Conservation (phyloP, 441 rosid species). For the Mallotus repandus region DNA sequence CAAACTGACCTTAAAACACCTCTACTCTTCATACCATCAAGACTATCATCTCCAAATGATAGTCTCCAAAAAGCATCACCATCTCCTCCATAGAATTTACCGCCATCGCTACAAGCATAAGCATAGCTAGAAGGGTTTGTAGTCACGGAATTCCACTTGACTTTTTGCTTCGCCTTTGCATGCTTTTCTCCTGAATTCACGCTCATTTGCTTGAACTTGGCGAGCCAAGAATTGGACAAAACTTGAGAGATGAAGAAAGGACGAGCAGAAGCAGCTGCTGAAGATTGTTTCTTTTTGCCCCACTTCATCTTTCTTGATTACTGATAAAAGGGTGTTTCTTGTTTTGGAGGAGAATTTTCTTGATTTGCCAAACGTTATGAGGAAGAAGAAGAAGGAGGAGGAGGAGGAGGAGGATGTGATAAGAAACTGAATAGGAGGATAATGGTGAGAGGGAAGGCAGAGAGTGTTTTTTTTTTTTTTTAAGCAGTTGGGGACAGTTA, state of each 20-base stretch:
- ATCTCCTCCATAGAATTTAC: constrained; percentile 41
- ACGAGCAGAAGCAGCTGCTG: constrained; percentile 22
- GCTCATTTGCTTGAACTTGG: constrained; percentile 60
- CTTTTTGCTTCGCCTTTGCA: constrained; percentile 35
- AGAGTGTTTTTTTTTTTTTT: neutral
- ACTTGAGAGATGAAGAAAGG: constrained; percentile 58
- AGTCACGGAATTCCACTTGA: constrained; percentile 29
- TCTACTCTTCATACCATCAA: constrained; percentile 26
- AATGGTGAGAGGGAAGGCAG: constrained; percentile 19
- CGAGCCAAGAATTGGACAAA: constrained; percentile 53
- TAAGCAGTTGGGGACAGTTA: constrained; percentile 48
- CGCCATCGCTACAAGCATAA: constrained; percentile 26
- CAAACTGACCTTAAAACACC: constrained; percentile 26
- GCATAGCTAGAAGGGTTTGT: constrained; percentile 25
- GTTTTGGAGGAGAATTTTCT: neutral
- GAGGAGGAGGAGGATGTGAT: constrained; percentile 10
- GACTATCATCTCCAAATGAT: constrained; percentile 42
- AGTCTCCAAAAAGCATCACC: constrained; percentile 57
- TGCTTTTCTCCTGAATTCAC: constrained; percentile 36
- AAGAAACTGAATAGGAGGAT: constrained; percentile 25
- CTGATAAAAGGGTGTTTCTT: neutral
- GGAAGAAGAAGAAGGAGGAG: constrained; percentile 3
- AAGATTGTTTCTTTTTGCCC: constrained; percentile 55
- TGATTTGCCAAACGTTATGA: constrained; percentile 25
- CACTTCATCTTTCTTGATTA: constrained; percentile 52